Base-by-base conservation (phyloP, 495 filamentous ascomycete genomes). In the Elaphomyces granulatus region DNA sequence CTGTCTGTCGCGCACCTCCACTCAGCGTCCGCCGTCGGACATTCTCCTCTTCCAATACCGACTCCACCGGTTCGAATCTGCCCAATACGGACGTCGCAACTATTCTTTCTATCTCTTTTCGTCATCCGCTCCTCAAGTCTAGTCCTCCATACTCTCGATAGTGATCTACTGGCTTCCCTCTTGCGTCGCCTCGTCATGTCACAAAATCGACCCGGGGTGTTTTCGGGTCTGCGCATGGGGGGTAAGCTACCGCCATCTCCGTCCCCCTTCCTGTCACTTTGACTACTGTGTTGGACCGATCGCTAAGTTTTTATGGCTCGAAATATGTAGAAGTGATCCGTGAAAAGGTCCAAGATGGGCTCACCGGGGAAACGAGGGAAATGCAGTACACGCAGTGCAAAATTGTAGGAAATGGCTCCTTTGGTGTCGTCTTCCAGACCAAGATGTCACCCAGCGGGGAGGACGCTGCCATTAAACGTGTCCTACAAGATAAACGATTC, bases 381-480 rank as follows among this genome's bases (percentile, higher is more conserved):
- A 80, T 98, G 64, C 84, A 90, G 56, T 98, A 98, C 54, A 96
- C 90, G 32, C 90, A 98, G 59, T 98, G 90, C 67, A 98, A 98
- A 68, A 96, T 98, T 46, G 90, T 98, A n/a, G 90, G 90, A 51
- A 98, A 98, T 63, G 90, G 90, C 39, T 96, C 90, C 10, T 98
- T 98, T 57, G 90, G 90, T 44, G 90, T 98, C 15, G 90, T 98
- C 45, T 98, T 98, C 58, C 90, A 98, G 61, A 98, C 90, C 20
- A 98, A 96, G 66, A 77, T 98, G 53, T 87, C 90, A 45, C 90
- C 90, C 12, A 88, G 80, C 47, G 88, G 88, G 44, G 90, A 98
- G 59, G 90, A 98, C 64, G 90, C 90, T 42, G 90, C 90, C 54
- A 98, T 98, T 67, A 98, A 98, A 70, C 77, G 90, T 51, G 90